Evolutionary conservation across 2,329 filamentous ascomycete genomes (phyloP).

Genomic region (Cladosporium sphaerospermum): DNA sequence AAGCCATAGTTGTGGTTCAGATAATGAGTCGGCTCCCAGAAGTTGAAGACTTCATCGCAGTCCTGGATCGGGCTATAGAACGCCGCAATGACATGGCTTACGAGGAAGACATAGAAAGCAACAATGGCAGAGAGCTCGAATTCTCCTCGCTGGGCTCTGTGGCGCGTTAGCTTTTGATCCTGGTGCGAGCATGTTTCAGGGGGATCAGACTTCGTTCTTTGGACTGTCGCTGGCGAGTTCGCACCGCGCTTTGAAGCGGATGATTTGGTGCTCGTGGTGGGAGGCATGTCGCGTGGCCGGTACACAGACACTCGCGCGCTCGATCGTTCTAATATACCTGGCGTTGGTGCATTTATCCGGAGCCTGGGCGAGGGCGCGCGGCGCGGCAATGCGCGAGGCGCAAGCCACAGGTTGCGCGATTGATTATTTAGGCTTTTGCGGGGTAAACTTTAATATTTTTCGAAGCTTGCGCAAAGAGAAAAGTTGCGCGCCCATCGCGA

Average conservation of each 20-base stretch:
- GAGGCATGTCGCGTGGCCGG: neutral
- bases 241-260: neutral
- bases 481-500: too few relatives aligned
- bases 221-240: too few relatives aligned
- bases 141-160: too few relatives aligned
- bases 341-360: constrained; percentile 8
- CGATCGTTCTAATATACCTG: constrained; percentile 2
- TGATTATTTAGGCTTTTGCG: neutral
- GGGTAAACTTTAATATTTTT: constrained; percentile 5
- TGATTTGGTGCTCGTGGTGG: neutral
- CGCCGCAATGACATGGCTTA: constrained; percentile 68
- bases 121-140: constrained; percentile 53
- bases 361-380: neutral
- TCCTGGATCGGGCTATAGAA: constrained; percentile 87
- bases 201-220: neutral
- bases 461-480: neutral
- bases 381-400: neutral
- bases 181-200: too few relatives aligned
- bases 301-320: too few relatives aligned
- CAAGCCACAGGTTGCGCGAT: too few relatives aligned
- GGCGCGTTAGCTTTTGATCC: neutral
- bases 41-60: constrained; percentile 98
- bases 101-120: constrained; percentile 74
- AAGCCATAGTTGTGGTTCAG: constrained; percentile 85
- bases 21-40: constrained; percentile 97